Base-by-base conservation (phyloP, 2,329 filamentous ascomycete genomes). In the Cordyceps tenuipes region DNA sequence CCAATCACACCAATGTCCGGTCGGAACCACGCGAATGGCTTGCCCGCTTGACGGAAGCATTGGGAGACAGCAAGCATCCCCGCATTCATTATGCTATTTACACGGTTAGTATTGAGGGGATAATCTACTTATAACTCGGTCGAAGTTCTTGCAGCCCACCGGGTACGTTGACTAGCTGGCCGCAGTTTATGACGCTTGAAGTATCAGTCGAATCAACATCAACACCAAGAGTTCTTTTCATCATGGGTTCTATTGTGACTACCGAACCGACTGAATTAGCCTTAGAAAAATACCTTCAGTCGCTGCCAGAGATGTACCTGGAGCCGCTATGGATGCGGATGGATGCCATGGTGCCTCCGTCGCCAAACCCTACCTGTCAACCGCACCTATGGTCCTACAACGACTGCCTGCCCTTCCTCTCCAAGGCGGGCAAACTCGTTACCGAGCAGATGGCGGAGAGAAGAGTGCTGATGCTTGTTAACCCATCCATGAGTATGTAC, bases 291-390 rank as follows among this genome's bases (percentile, higher is more conserved):
- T 72, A 68, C 54, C 64, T 71, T 26, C 61, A 62, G 10, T 60
- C 63, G n/a, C 66, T 73, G 5, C 70, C 70, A 1, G 61, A 68
- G 0, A 65, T 71, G 48, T 62, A 72, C 59, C 51, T 73, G 4
- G 71, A 72, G 62, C 79, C 79, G 0, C 65, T 82, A 5, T 82
- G 79, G 79, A 71, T 71, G 3, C 73, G 78, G 49, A 81, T 82
- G 77, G 69, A 67, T 39, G 66, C 66, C 29, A 72, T 80, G 63
- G 79, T 79, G 15, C 77, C 79, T 2, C 75, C 75, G 0, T 67
- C 68, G 0, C 79, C 79, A 1, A 77, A 77, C 43, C 79, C 79
- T 2, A 71, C 66, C 4, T 67, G 71, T 1, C 64, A 73, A 13
- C 75, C 79, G 9, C 66, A 73, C 54, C 65, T 76, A 26, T 76